Base-by-base conservation (phyloP, 116 monocot species). In the Papilionanthe hybrid region DNA sequence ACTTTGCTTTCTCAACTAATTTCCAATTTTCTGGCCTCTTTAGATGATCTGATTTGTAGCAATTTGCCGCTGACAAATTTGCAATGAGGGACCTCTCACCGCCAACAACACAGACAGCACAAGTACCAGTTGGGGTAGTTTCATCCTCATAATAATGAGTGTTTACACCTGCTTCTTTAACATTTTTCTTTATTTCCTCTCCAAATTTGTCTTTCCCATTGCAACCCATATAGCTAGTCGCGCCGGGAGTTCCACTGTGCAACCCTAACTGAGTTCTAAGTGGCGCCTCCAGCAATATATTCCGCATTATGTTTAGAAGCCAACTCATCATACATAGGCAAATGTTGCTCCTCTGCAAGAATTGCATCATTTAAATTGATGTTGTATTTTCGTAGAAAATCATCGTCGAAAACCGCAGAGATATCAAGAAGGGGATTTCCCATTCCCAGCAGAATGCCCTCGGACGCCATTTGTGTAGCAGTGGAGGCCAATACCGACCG, bases 271-370 rank as follows among this genome's bases (percentile, higher is more conserved):
- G 97, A 79, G 79, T 98, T 98, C 80, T 98, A 92, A 78, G 98
- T 98, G 75, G 98, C 92, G 5, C 98, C 98, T 84, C 98, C 98
- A 81, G 98, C 98, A 85, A 93, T 94, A 86, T 94, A 98, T 41
- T 94, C 98, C 55, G 93, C 98, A 76, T 80, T 90, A 74, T 84
- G 77, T 81, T 86, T 93, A 68, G 89, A 80, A 78, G 91, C 76
- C 72, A 98, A 65, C 69, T 98, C 98, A 72, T 93, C 90, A 75
- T 98, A 94, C 98, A 98, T 94, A 19, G 92, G 82, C 75, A 94
- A 66, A 84, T 98, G 94, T 66, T 98, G 92, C 10, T 91, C 90
- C 75, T 92, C 98, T 11, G 98, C 94, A 60, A 94, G 92, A 86
- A 98, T 98, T 71, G 98, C 98, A 90, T 98, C 82, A 75, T 89